phyloP scores from a whole-genome alignment of 139 green algal genomes.

The Penium margaritaceum region DNA sequence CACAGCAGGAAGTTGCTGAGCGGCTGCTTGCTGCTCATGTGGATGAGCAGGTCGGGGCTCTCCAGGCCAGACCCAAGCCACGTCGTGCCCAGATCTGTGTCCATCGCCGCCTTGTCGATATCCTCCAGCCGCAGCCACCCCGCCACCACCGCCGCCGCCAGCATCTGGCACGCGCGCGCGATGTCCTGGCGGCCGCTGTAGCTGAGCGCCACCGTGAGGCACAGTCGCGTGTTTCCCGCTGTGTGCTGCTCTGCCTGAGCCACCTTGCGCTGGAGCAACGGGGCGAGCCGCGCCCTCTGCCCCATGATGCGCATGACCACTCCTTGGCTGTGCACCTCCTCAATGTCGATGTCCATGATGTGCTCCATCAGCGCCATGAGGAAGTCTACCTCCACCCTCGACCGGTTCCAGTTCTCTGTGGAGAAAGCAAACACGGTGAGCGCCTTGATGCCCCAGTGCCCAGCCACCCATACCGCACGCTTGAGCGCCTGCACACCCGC shows the following conservation, averaged over 20 bases:
- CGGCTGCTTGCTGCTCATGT: slow-evolving; percentile 68
- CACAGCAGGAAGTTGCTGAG: slow-evolving; percentile 78
- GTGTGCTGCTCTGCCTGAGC: slow-evolving; percentile 48
- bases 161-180: slow-evolving; percentile 45
- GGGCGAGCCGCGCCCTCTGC: slow-evolving; percentile 49
- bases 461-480: slow-evolving; percentile 44
- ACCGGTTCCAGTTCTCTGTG: slow-evolving; percentile 68
- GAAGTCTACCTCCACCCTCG: too few species aligned
- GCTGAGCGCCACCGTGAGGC: slow-evolving; percentile 55
- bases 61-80: slow-evolving; percentile 13
- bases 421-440: slow-evolving; percentile 67
- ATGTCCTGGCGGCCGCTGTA: slow-evolving; percentile 69
- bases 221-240: slow-evolving; percentile 43
- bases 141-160: slow-evolving; percentile 51
- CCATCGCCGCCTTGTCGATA: slow-evolving; percentile 36
- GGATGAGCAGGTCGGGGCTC: slow-evolving; percentile 66
- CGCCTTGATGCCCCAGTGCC: slow-evolving; percentile 53
- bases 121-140: slow-evolving; percentile 53
- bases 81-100: slow-evolving; percentile 19
- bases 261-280: slow-evolving; percentile 52
- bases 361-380: too few species aligned
- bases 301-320: slow-evolving; percentile 67
- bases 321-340: too few species aligned
- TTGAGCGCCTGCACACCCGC: slow-evolving; percentile 53
- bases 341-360: too few species aligned